phyloP scores from a whole-genome alignment of 2,329 filamentous ascomycete species.

The Gremmenia infestans region DNA sequence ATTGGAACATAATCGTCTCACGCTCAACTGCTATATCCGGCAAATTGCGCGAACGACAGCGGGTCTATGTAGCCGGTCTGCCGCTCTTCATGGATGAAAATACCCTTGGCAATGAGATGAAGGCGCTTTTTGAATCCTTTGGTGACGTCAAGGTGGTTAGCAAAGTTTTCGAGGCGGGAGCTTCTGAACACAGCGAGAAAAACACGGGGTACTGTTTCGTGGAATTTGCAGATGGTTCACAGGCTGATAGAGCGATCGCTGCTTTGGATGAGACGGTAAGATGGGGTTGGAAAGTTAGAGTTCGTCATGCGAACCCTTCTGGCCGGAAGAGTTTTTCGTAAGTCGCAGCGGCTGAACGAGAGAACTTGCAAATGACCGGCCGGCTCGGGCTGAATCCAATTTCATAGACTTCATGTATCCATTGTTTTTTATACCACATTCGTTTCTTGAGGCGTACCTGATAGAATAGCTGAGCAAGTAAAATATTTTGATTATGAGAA shows the following conservation, averaged over 20 bases:
- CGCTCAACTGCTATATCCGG: conserved; percentile 13
- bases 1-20: conserved; percentile 19
- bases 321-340: too few species aligned
- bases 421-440: too few species aligned
- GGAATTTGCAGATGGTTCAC: conserved; percentile 50
- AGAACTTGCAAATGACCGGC: too few species aligned
- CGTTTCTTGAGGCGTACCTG: too few species aligned
- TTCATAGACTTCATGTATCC: too few species aligned
- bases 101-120: conserved; percentile 33
- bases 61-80: conserved; percentile 48
- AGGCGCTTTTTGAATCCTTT: conserved; percentile 39
- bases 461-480: too few species aligned
- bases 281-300: conserved; percentile 16
- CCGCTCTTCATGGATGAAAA: conserved; percentile 44
- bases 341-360: too few species aligned
- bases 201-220: conserved; percentile 60
- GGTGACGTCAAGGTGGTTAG: conserved; percentile 40
- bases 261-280: conserved; percentile 31
- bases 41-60: conserved; percentile 32
- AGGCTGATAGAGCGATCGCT: conserved; percentile 49
- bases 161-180: conserved; percentile 44
- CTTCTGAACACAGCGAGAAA: conserved; percentile 49
- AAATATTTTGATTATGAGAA: too few species aligned
- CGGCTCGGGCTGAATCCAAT: too few species aligned
- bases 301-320: not conserved